phyloP scores from a whole-genome alignment of 441 rosid genomes.

The Populus hybrid region DNA sequence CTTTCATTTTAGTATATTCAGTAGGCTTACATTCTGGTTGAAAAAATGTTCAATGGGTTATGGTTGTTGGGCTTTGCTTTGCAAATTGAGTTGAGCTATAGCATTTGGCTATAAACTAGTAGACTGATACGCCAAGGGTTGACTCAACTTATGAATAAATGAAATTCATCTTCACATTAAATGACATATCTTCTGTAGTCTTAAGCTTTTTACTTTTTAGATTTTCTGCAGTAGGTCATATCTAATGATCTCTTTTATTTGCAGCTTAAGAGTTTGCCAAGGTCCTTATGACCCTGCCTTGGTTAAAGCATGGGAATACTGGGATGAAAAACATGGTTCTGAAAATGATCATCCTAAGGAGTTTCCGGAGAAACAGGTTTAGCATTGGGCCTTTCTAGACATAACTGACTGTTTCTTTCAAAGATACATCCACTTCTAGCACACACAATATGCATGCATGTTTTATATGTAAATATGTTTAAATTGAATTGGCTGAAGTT shows the following conservation, averaged over 20 bases:
- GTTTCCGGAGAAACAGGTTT: conserved; percentile 84
- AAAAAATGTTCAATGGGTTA: neutral
- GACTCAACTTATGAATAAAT: neutral
- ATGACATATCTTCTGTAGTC: neutral
- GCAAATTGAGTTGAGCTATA: neutral
- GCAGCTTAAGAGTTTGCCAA: conserved; percentile 82
- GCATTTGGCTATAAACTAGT: neutral
- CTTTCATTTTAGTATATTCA: neutral
- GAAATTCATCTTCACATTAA: neutral
- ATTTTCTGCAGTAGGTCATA: neutral
- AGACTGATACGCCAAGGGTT: neutral
- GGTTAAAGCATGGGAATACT: conserved; percentile 86
- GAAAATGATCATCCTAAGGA: conserved; percentile 89
- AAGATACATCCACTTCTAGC: conserved; percentile 4
- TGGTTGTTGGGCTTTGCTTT: neutral
- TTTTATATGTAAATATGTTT: neutral
- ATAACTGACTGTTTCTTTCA: neutral
- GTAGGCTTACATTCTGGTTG: neutral
- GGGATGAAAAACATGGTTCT: conserved; percentile 81
- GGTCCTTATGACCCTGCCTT: conserved; percentile 73
- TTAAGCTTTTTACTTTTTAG: neutral
- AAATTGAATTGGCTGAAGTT: neutral
- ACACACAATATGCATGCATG: conserved; percentile 6
- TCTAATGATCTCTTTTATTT: conserved; percentile 11
- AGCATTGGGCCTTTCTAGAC: conserved; percentile 9